A percentile compares a stretch with the other conserved stretches of the same genome.
These are phyloP conservation scores for Candida silvicultrix DNA, from an alignment of 805 yeast species.

Conservation along the genomic window DNA sequence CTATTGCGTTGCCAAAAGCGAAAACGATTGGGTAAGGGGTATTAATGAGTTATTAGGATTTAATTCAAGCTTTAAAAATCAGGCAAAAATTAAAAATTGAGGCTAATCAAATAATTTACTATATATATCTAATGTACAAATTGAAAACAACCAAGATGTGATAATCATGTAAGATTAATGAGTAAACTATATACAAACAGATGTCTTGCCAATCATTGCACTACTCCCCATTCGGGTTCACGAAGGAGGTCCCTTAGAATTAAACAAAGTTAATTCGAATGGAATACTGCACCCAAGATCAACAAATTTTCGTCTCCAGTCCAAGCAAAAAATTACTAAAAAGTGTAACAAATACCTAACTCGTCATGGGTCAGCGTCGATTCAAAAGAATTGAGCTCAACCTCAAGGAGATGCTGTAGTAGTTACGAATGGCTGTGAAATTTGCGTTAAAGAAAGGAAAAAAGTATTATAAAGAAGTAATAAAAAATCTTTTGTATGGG, in stretches of 20 bases:
- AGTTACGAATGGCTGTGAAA: constrained; percentile 58
- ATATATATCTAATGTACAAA: no score
- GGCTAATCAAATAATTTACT: no score
- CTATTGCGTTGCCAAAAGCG: constrained; percentile 80
- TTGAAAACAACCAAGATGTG: no score
- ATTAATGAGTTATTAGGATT: constrained; percentile 85
- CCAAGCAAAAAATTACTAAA: constrained; percentile 29
- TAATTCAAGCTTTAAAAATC: constrained; percentile 70
- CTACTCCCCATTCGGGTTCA: constrained; percentile 68
- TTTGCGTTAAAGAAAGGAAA: constrained; percentile 40
- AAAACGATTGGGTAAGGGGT: constrained; percentile 89
- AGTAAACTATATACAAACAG: constrained; percentile 1
- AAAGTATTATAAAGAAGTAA: not conserved
- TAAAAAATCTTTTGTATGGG: not conserved
- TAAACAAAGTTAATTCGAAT: constrained; percentile 40
- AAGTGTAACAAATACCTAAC: constrained; percentile 38
- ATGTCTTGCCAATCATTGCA: constrained; percentile 42
- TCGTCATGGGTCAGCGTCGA: constrained; percentile 54
- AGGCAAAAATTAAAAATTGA: constrained; percentile 13
- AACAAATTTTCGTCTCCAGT: constrained; percentile 54
- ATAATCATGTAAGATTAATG: no score
- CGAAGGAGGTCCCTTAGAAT: constrained; percentile 68
- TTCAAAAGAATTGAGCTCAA: constrained; percentile 46
- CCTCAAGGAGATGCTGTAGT: constrained; percentile 63
- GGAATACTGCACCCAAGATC: constrained; percentile 75